Percentiles rank a stretch among this genome's conserved stretches.
Conservation (phyloP, 305 asterid genomes). For the Fraxinus dipetala region DNA sequence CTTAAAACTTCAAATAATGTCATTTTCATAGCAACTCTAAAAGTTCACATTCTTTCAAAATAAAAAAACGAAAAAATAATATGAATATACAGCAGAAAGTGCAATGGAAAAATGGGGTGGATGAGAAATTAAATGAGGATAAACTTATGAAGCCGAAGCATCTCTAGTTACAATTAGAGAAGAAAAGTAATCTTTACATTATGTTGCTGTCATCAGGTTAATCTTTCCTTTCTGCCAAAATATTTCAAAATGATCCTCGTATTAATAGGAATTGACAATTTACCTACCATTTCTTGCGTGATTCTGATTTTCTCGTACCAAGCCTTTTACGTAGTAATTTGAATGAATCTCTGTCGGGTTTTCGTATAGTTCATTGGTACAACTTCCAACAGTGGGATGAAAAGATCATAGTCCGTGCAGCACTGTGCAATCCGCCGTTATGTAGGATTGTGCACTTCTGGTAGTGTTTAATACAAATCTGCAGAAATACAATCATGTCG, state of each 20-base stretch:
- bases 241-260: not conserved
- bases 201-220: not conserved
- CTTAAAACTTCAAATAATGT: not conserved
- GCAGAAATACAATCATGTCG: conserved; percentile 15
- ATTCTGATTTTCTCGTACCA: not conserved
- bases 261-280: not conserved
- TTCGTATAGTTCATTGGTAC: not conserved
- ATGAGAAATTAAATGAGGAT: not conserved
- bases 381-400: not conserved
- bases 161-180: not conserved
- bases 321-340: not conserved
- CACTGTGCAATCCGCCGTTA: not conserved
- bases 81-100: not conserved
- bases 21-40: not conserved
- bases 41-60: not conserved
- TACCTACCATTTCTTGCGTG: not conserved
- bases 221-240: not conserved
- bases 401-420: not conserved
- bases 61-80: not conserved
- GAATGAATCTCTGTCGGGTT: not conserved
- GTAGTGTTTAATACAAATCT: conserved; percentile 21
- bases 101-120: not conserved
- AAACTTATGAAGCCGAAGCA: not conserved
- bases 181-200: not conserved
- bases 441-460: conserved; percentile 6